Base-by-base conservation (phyloP, 371 early-diverging fungal species). In the Mortierella sp. region DNA sequence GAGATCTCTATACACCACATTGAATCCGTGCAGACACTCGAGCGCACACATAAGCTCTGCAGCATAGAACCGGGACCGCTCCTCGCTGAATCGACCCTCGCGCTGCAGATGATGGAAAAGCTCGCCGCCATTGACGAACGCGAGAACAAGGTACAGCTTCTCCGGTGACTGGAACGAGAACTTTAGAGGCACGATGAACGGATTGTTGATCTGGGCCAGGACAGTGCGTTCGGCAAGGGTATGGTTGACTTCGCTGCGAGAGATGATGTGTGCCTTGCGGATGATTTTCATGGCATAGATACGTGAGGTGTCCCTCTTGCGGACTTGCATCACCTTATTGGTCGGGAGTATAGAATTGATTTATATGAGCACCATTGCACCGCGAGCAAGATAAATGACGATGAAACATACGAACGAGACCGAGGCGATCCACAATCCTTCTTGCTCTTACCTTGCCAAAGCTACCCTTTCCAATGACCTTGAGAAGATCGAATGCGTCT, bases 231-330 rank as follows among this genome's bases (percentile, higher is more conserved):
- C 97, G 17, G 93, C 91, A 73, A 95, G 87, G 2, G 97, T 91
- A 54, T 94, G 95, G 12, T 89, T 90, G 27, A 94, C 91, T 82
- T 94, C 97, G 21, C 93, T 91, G 19, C 94, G 88, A 37, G 94
- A 93, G 42, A 97, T 94, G 62, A 99, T 95, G 71, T 93, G 91
- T n/a, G 94, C 87, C 83, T 99, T 99, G 59, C 90, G 89, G 53
- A 98, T 78, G 44, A 97, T 95, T 81, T 99, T 99, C 93, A 99
- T 94, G 50, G 99, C 99, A 79, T 98, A 97, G 75, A 97, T 95
- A 57, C 96, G 92, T 62, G 89, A 90, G 12, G 96, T 95, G 78
- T 96, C 95, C 63, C 91, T 90, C 80, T 98, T 95, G 51, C 95
- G 91, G 24, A 97, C 97, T 78, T 97, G 96, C 88, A 96, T 94